These are phyloP conservation scores for Penicillium italicum DNA, from an alignment of 2,329 filamentous ascomycete genomes.

Conservation along the genomic window DNA sequence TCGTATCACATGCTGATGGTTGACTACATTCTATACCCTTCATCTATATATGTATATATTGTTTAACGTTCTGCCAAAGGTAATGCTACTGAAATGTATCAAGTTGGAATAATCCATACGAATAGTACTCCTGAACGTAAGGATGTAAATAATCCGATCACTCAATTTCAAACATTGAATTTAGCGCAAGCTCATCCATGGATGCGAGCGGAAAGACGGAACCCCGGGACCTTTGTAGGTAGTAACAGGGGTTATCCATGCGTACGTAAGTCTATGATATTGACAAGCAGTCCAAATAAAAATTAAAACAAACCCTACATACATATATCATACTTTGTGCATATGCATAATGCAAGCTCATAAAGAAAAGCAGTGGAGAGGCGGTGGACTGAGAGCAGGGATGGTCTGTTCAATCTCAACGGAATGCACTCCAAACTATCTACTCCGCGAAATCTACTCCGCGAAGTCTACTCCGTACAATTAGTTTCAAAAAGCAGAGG, in stretches of 20 bases:
- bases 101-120: not conserved
- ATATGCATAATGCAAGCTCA: not conserved
- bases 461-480: too few relatives aligned
- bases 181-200: conserved; percentile 8
- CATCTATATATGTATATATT: not conserved
- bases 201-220: not conserved
- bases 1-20: too few relatives aligned
- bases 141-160: not conserved
- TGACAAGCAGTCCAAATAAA: not conserved
- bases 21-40: not conserved
- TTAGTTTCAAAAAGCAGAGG: too few relatives aligned
- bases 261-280: not conserved
- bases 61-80: not conserved
- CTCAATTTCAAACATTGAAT: conserved; percentile 5
- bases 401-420: not conserved
- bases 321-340: not conserved
- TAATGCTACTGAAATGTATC: not conserved
- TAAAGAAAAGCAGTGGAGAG: not conserved
- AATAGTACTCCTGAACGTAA: too few relatives aligned
- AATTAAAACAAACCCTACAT: not conserved
- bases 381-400: not conserved
- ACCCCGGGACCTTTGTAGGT: not conserved
- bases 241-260: not conserved
- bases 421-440: not conserved
- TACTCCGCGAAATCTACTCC: not conserved